A percentile compares a stretch with the other conserved stretches of the same genome.
Conservation (phyloP, 805 yeast genomes). For the Clavispora phyllophila region DNA sequence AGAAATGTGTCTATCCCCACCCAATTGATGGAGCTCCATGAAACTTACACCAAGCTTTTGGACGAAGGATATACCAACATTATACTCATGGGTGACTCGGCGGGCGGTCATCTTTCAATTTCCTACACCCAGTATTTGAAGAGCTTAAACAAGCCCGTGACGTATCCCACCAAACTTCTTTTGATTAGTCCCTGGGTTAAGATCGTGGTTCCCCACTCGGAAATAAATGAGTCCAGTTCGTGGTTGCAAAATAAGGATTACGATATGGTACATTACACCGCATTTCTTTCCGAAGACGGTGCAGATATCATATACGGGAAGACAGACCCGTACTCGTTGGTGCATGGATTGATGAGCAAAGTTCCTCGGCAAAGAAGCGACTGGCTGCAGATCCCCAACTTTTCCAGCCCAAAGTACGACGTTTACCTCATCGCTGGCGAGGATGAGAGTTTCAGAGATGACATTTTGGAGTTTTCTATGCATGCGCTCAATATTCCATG, state of each 20-base stretch:
- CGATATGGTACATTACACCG: conserved; percentile 12
- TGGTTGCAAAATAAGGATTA: conserved; percentile 23
- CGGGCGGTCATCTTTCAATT: conserved; percentile 36
- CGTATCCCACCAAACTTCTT: conserved; percentile 23
- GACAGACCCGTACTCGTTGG: conserved; percentile 12
- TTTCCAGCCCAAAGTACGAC: conserved; percentile 19
- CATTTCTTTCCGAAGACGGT: conserved; percentile 5
- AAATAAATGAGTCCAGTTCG: conserved; percentile 27
- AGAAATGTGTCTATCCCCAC: conserved; percentile 28
- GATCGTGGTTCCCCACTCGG: conserved; percentile 18
- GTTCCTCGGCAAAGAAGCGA: conserved; percentile 20
- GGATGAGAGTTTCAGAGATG: conserved; percentile 39
- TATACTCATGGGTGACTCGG: conserved; percentile 38
- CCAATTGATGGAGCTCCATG: conserved; percentile 28
- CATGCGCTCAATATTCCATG: conserved; percentile 28
- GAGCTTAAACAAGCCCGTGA: conserved; percentile 5
- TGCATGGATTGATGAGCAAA: conserved; percentile 22
- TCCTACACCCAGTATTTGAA: conserved; percentile 26
- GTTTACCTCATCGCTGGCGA: conserved; percentile 35
- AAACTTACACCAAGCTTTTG: conserved; percentile 19
- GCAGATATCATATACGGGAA: conserved; percentile 8
- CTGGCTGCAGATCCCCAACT: conserved; percentile 31
- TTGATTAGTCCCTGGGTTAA: conserved; percentile 38
- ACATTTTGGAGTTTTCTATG: conserved; percentile 30
- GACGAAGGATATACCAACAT: conserved; percentile 23